Evolutionary conservation across 1,139 yeast species (phyloP).

Genomic region (Debaryomycetaceae sp.): DNA sequence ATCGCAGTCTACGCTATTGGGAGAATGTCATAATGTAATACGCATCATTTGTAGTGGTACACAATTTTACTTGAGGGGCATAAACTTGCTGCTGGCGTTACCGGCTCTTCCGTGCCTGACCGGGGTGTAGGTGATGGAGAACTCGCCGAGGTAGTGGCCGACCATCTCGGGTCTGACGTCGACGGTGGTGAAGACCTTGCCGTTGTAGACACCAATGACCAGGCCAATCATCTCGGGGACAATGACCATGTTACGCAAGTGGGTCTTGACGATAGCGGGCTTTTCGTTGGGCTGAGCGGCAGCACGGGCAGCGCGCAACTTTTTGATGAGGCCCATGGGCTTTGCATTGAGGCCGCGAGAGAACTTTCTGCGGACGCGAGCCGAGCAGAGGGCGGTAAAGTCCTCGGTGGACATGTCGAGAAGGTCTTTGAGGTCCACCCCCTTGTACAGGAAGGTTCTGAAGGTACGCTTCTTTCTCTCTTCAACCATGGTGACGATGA

Average conservation of each 20-base stretch:
- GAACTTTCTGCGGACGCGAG: constrained; percentile 99
- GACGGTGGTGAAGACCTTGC: constrained; percentile 98
- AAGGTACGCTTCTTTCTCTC: constrained; percentile 83
- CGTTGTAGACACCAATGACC: constrained; percentile 98
- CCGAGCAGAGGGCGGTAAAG: constrained; percentile 91
- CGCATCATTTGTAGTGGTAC: too few species aligned
- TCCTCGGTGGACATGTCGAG: constrained; percentile 94
- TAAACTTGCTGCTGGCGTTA: constrained; percentile 81
- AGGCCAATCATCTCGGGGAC: constrained; percentile 99
- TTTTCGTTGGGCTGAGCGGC: constrained; percentile 90
- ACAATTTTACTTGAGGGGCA: constrained; percentile 48
- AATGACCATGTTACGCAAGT: constrained; percentile 97
- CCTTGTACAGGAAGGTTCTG: constrained; percentile 98
- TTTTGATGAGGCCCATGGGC: constrained; percentile 96
- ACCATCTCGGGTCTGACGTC: constrained; percentile 99
- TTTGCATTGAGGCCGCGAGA: constrained; percentile 94
- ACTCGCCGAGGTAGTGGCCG: constrained; percentile 99
- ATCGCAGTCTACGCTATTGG: too few species aligned
- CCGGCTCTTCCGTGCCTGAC: constrained; percentile 99
- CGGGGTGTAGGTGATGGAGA: constrained; percentile 99
- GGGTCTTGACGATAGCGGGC: constrained; percentile 98
- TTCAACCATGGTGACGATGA: not conserved
- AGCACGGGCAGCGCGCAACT: constrained; percentile 95
- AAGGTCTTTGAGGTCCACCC: constrained; percentile 93
- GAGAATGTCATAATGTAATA: too few species aligned